phyloP scores from a whole-genome alignment of 306 rosid species.

The Amphicarpaea edgeworthii region DNA sequence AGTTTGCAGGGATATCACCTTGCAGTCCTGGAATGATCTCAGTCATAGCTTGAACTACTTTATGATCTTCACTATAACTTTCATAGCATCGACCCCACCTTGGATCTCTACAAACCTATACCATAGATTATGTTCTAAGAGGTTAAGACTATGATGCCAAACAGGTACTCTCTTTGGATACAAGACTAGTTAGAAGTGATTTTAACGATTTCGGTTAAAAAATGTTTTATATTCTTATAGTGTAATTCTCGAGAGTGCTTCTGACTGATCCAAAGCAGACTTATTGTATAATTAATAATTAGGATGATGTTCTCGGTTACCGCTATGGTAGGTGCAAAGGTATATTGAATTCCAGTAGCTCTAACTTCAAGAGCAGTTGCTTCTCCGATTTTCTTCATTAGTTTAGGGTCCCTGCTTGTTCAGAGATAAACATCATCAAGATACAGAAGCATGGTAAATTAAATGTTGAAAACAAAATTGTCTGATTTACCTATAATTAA shows the following conservation, averaged over 20 bases:
- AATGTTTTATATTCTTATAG: no score
- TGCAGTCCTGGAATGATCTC: slow-evolving; percentile 50
- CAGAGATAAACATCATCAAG: neutral
- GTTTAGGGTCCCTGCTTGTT: slow-evolving; percentile 46
- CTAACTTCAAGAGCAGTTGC: slow-evolving; percentile 58
- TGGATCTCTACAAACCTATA: slow-evolving; percentile 57
- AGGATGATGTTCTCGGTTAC: slow-evolving; percentile 37
- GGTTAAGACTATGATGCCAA: neutral
- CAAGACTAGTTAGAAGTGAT: no score
- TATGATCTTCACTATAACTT: slow-evolving; percentile 57
- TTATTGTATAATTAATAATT: neutral
- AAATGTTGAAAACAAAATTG: neutral
- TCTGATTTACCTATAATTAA: neutral
- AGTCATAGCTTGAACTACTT: slow-evolving; percentile 50
- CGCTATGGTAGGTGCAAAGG: slow-evolving; percentile 51
- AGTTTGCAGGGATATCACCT: slow-evolving; percentile 49
- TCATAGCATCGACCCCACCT: slow-evolving; percentile 57
- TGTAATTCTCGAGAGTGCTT: no score
- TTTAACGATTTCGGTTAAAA: no score
- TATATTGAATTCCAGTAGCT: slow-evolving; percentile 55
- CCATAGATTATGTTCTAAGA: neutral
- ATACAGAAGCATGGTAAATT: neutral
- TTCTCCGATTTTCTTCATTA: slow-evolving; percentile 48
- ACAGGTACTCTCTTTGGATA: no score
- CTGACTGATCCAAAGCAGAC: no score